Conservation (phyloP, 495 filamentous ascomycete species). For the Penicillium samsonianum region DNA sequence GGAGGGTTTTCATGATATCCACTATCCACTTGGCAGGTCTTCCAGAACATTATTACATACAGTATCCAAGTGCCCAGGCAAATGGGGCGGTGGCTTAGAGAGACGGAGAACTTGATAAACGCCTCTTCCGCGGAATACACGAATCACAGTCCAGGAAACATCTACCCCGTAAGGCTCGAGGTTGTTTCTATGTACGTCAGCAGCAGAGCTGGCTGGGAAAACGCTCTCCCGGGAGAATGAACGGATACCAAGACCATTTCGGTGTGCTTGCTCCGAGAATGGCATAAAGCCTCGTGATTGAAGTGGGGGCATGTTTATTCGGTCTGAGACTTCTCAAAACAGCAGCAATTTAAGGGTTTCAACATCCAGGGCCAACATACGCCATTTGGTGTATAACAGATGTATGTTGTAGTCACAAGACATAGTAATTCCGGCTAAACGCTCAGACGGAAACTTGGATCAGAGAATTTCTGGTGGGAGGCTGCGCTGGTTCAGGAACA, state of each 20-base stretch:
- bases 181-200: neutral
- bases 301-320: constrained; percentile 3
- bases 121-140: neutral
- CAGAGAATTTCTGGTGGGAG: too few relatives aligned
- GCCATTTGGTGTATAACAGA: too few relatives aligned
- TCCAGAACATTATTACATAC: neutral
- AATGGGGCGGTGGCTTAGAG: neutral
- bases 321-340: neutral
- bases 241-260: neutral
- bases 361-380: neutral
- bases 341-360: neutral
- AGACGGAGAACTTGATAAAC: neutral
- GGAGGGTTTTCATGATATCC: neutral
- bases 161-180: neutral
- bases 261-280: neutral
- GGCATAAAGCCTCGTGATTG: neutral
- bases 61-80: neutral
- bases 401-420: too few relatives aligned
- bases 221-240: constrained; percentile 6
- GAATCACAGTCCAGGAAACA: neutral
- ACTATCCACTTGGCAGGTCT: constrained; percentile 2
- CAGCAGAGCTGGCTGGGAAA: neutral
- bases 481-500: neutral
- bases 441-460: too few relatives aligned
- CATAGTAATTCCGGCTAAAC: too few relatives aligned